These are phyloP conservation scores for Stentor roeselii DNA, from an alignment of 73 alveolate species.

Conservation along the genomic window DNA sequence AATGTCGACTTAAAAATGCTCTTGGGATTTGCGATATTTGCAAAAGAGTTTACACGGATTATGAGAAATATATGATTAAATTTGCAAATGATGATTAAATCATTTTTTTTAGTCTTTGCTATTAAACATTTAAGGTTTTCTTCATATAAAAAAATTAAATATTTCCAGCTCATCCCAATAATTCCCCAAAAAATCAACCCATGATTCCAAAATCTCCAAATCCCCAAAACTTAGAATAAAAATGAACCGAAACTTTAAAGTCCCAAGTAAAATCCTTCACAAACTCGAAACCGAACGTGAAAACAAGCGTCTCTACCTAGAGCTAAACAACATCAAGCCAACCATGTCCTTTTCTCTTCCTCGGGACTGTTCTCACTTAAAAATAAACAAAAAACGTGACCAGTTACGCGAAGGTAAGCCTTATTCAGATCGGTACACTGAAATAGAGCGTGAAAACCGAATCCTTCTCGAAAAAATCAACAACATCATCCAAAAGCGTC, in stretches of 20 bases:
- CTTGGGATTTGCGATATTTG: no score
- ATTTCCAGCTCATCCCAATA: no score
- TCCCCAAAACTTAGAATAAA: background rate
- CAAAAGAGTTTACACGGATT: no score
- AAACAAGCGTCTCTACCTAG: background rate
- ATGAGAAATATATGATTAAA: no score
- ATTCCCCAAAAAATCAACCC: no score
- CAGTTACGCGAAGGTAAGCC: background rate
- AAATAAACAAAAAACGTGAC: background rate
- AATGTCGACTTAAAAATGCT: no score
- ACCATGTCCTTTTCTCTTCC: background rate
- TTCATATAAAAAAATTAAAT: no score
- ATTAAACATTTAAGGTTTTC: no score
- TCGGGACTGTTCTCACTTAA: background rate
- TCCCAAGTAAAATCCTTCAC: background rate
- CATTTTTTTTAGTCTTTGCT: no score
- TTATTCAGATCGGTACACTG: conserved; percentile 45
- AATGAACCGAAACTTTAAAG: background rate
- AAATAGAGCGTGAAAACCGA: conserved; percentile 66
- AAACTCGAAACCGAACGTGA: background rate
- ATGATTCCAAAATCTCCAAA: no score
- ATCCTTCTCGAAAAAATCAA: conserved; percentile 47
- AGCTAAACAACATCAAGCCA: background rate
- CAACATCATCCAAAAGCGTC: no score
- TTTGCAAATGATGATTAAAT: no score